Conservation (phyloP, 805 yeast genomes). For the Lachancea kluyveri region DNA sequence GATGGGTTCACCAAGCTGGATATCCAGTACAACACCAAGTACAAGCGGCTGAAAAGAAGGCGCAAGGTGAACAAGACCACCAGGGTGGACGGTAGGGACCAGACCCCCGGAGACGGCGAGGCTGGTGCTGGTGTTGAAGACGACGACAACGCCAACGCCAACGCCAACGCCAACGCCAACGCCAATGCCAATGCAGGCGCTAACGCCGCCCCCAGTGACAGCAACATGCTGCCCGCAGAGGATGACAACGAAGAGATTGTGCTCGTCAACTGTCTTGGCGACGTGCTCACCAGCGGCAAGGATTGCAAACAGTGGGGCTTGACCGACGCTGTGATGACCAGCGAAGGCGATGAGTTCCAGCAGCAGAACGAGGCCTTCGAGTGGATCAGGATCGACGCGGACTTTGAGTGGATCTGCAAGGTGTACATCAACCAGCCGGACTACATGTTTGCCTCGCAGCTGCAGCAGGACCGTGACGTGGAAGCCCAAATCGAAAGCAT, state of each 20-base stretch:
- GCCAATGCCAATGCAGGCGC: constrained; percentile 12
- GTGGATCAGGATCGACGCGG: constrained; percentile 97
- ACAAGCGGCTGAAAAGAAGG: constrained; percentile 69
- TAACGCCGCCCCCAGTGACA: constrained; percentile 13
- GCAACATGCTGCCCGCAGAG: constrained; percentile 12
- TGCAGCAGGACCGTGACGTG: constrained; percentile 91
- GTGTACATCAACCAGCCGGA: constrained; percentile 83
- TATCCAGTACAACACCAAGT: constrained; percentile 91
- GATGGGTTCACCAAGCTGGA: constrained; percentile 83
- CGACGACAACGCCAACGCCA: constrained; percentile 3
- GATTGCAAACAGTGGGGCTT: constrained; percentile 71
- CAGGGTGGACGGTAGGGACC: constrained; percentile 33
- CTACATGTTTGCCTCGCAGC: constrained; percentile 89
- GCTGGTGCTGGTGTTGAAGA: constrained; percentile 26
- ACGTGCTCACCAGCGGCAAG: constrained; percentile 52
- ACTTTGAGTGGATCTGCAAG: constrained; percentile 91
- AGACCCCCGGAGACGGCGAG: constrained; percentile 6
- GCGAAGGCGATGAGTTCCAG: constrained; percentile 28
- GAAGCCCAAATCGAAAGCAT: constrained; percentile 91
- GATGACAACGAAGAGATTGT: constrained; percentile 34
- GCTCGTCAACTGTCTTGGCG: constrained; percentile 62
- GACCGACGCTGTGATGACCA: constrained; percentile 57
- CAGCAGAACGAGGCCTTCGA: constrained; percentile 78
- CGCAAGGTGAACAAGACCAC: constrained; percentile 35
- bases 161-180: constrained; percentile 20